Percentiles rank a stretch among this genome's conserved stretches.
These are phyloP conservation scores for Anthostomella pinea DNA, from an alignment of 2,329 filamentous ascomycete genomes.

Conservation along the genomic window DNA sequence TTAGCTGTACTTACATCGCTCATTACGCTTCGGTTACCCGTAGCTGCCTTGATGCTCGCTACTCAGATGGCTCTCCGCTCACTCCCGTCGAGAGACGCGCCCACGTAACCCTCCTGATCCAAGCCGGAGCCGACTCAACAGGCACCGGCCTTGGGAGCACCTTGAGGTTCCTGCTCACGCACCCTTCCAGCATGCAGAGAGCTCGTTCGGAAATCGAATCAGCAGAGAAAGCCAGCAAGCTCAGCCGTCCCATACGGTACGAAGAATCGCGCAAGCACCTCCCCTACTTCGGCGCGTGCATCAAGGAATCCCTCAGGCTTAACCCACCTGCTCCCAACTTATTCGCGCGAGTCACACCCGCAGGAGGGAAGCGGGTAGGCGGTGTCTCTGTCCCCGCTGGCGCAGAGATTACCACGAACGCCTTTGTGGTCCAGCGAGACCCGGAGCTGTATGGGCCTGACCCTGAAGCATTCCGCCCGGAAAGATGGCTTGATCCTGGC, in stretches of 20 bases:
- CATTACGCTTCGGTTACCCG: too few species aligned
- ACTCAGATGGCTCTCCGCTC: conserved; percentile 27
- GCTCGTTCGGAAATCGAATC: conserved; percentile 4
- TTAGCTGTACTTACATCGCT: not conserved
- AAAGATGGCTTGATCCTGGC: conserved; percentile 28
- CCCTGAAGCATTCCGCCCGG: conserved; percentile 30
- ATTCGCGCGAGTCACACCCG: conserved; percentile 12
- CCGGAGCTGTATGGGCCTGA: conserved; percentile 30
- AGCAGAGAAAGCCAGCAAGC: conserved; percentile 3
- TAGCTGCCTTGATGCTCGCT: conserved; percentile 29
- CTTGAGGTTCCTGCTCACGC: conserved; percentile 3
- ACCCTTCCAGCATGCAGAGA: conserved; percentile 1
- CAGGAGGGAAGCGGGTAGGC: conserved; percentile 8
- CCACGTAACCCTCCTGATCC: conserved; percentile 11
- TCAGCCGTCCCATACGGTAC: conserved; percentile 12
- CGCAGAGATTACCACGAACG: conserved; percentile 30
- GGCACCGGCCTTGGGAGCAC: conserved; percentile 9
- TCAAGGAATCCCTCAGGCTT: conserved; percentile 15
- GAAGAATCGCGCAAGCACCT: conserved; percentile 14
- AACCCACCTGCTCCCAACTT: conserved; percentile 12
- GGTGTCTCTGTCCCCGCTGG: conserved; percentile 14
- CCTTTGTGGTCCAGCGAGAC: conserved; percentile 31
- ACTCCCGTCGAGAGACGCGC: conserved; percentile 30
- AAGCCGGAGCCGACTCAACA: conserved; percentile 12
- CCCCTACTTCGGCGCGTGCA: conserved; percentile 18